Evolutionary conservation across 805 yeast species (phyloP).

Genomic region (Suhomyces faveliae): DNA sequence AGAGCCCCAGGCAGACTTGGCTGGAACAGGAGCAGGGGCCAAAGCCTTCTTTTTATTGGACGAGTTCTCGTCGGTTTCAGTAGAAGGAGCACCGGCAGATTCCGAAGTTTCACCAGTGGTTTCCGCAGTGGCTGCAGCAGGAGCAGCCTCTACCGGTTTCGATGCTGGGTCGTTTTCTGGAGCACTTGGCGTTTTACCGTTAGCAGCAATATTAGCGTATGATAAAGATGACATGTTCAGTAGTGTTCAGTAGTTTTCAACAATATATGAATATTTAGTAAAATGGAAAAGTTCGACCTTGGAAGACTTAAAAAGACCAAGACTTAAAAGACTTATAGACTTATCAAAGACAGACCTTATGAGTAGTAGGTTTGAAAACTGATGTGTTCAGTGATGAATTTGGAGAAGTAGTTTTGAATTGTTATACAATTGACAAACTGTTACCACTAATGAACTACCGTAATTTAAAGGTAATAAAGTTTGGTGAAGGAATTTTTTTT

Average conservation of each 20-base stretch:
- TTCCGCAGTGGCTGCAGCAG: conserved; percentile 5
- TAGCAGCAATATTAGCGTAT: conserved; percentile 45
- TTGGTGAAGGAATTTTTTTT: background rate
- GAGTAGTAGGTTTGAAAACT: too few species aligned
- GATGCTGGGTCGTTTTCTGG: conserved; percentile 5
- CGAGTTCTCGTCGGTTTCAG: background rate
- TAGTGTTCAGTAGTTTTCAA: too few species aligned
- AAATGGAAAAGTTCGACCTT: too few species aligned
- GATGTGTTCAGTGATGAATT: too few species aligned
- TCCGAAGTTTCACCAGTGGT: too few species aligned
- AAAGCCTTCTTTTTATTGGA: conserved; percentile 32
- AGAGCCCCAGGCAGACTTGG: conserved; percentile 43
- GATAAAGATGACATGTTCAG: conserved; percentile 1
- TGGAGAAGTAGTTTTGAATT: too few species aligned
- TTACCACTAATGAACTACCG: background rate
- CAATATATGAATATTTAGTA: too few species aligned
- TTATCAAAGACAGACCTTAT: too few species aligned
- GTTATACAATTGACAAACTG: too few species aligned
- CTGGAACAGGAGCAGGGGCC: conserved; percentile 48
- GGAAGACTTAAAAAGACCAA: too few species aligned
- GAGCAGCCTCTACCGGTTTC: conserved; percentile 6
- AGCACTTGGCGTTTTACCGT: conserved; percentile 17
- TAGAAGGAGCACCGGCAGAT: too few species aligned
- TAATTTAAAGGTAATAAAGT: background rate
- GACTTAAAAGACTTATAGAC: too few species aligned